phyloP scores from a whole-genome alignment of 139 green algal genomes.

The Yamagishiella unicocca region DNA sequence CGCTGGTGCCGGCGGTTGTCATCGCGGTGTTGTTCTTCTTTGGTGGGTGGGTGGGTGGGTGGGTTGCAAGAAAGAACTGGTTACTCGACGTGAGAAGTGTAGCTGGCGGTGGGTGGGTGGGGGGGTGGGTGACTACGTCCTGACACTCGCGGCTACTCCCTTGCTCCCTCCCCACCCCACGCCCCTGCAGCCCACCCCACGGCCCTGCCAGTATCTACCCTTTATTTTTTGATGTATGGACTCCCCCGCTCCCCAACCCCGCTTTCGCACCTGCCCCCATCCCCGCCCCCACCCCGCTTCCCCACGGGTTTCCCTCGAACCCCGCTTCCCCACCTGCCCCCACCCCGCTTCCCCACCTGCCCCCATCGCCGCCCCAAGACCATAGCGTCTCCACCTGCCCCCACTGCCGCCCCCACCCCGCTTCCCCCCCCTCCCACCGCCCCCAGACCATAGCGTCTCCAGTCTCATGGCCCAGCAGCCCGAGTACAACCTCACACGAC shows the following conservation, averaged over 20 bases:
- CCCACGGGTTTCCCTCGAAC: too few relatives aligned
- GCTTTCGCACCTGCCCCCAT: neutral
- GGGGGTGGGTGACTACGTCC: too few relatives aligned
- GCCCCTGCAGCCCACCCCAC: too few relatives aligned
- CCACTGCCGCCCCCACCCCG: neutral
- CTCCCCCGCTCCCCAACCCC: neutral
- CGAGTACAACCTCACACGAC: constrained; percentile 79
- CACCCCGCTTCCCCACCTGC: too few relatives aligned
- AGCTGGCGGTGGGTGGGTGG: neutral
- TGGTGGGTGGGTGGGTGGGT: constrained; percentile 49
- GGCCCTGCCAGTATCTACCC: neutral
- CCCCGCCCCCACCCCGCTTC: neutral
- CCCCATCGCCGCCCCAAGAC: too few relatives aligned
- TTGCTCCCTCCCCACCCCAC: too few relatives aligned
- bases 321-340: too few relatives aligned
- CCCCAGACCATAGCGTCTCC: constrained; percentile 79
- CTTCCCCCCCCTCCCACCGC: neutral
- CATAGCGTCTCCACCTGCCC: too few relatives aligned
- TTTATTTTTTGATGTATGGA: neutral
- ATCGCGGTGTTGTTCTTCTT: constrained; percentile 94
- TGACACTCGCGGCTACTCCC: too few relatives aligned
- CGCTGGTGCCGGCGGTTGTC: constrained; percentile 83
- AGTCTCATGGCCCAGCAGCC: constrained; percentile 82
- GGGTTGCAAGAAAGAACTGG: neutral
- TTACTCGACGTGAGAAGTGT: neutral